A percentile compares a stretch with the other conserved stretches of the same genome.
phyloP scores from a whole-genome alignment of 176 grass and related monocot genomes.

The Zea mays region Zm-B73-REFERENCE-NAM-5.0 NC_050102.1:6247501-6248000 shows the following conservation, averaged over 20 bases:
- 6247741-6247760: too few relatives aligned
- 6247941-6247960: neutral
- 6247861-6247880: neutral
- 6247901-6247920: neutral
- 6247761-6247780: too few relatives aligned
- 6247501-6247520: neutral
- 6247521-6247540: neutral
- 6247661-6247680: neutral
- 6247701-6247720: neutral
- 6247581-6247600: constrained; percentile 14
- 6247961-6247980: neutral
- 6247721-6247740: neutral
- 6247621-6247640: constrained; percentile 34
- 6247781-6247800: too few relatives aligned
- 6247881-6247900: neutral
- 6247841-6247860: neutral
- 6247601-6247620: neutral
- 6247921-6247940: neutral
- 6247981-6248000: neutral
- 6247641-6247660: constrained; percentile 27
- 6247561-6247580: neutral
- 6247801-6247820: too few relatives aligned
- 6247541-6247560: neutral
- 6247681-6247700: neutral
- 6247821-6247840: too few relatives aligned